phyloP scores from a whole-genome alignment of 805 yeast species.

The Kluyveromyces nonfermentans region DNA sequence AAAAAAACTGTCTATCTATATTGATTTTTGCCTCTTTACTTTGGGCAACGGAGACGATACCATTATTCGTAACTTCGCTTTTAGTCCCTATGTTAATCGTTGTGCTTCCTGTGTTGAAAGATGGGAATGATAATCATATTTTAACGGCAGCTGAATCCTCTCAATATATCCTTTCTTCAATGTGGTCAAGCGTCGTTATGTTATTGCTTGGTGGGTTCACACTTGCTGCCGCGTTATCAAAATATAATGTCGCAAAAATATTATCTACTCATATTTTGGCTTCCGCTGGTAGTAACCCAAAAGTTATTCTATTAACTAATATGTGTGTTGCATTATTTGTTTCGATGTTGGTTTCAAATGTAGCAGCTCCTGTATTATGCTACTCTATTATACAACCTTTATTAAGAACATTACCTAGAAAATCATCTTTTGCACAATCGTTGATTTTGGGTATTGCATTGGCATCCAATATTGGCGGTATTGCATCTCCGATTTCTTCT shows the following conservation, averaged over 20 bases:
- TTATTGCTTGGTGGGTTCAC: slow-evolving; percentile 88
- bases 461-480: slow-evolving; percentile 91
- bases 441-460: slow-evolving; percentile 85
- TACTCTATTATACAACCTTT: slow-evolving; percentile 87
- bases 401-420: slow-evolving; percentile 71
- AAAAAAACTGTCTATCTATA: slow-evolving; percentile 74
- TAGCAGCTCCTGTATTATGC: slow-evolving; percentile 93
- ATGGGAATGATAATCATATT: slow-evolving; percentile 39
- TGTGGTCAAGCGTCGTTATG: slow-evolving; percentile 96
- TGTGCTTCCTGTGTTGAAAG: slow-evolving; percentile 55
- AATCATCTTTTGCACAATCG: slow-evolving; percentile 71
- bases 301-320: slow-evolving; percentile 61
- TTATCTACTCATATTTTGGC: slow-evolving; percentile 75
- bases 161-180: slow-evolving; percentile 65
- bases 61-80: slow-evolving; percentile 81
- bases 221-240: slow-evolving; percentile 87
- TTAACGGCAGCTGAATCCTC: slow-evolving; percentile 56
- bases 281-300: slow-evolving; percentile 80
- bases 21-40: slow-evolving; percentile 71
- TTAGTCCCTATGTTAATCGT: slow-evolving; percentile 77
- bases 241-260: slow-evolving; percentile 79
- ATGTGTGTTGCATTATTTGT: slow-evolving; percentile 82
- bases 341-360: slow-evolving; percentile 94
- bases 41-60: slow-evolving; percentile 95
- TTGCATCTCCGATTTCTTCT: slow-evolving; percentile 95